These are phyloP conservation scores for Tetradesmus lagerheimii DNA, from an alignment of 139 green algal genomes.

Conservation along the genomic window DNA sequence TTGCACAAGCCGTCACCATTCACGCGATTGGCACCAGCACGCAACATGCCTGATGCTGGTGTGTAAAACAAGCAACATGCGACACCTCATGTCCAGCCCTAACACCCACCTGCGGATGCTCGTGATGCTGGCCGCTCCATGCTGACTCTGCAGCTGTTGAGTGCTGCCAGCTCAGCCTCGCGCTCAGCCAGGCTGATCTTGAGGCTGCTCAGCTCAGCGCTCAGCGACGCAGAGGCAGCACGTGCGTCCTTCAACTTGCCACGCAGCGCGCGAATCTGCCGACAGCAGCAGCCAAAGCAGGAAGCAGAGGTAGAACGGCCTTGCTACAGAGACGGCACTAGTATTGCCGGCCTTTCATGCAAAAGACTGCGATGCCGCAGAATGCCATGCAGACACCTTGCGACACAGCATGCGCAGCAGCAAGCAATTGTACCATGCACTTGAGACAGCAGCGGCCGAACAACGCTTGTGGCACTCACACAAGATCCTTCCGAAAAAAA, in stretches of 20 bases:
- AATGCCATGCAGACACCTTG: background rate
- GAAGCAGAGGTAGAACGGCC: background rate
- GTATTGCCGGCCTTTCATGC: no score
- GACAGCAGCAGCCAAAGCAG: background rate
- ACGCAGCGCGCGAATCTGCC: slow-evolving; percentile 12
- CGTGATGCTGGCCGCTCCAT: slow-evolving; percentile 13
- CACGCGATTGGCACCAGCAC: no score
- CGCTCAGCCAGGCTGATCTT: slow-evolving; percentile 30
- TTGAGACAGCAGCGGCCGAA: background rate
- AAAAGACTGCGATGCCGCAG: background rate
- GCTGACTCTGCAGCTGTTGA: slow-evolving; percentile 14
- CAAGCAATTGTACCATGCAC: no score
- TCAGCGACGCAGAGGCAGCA: background rate
- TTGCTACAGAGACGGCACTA: background rate
- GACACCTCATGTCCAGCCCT: no score
- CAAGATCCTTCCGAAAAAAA: background rate
- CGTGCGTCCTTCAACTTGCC: slow-evolving; percentile 10
- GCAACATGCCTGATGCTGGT: no score
- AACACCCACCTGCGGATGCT: slow-evolving; percentile 5
- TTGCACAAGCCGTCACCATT: no score
- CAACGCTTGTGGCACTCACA: background rate
- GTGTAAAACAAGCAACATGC: no score
- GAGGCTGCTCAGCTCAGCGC: slow-evolving; percentile 15
- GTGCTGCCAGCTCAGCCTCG: slow-evolving; percentile 22
- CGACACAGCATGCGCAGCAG: background rate